Percentiles rank a stretch among this genome's conserved stretches.
Evolutionary conservation across 345 rosid genomes (phyloP).

Genomic region (Angophora floribunda): DNA sequence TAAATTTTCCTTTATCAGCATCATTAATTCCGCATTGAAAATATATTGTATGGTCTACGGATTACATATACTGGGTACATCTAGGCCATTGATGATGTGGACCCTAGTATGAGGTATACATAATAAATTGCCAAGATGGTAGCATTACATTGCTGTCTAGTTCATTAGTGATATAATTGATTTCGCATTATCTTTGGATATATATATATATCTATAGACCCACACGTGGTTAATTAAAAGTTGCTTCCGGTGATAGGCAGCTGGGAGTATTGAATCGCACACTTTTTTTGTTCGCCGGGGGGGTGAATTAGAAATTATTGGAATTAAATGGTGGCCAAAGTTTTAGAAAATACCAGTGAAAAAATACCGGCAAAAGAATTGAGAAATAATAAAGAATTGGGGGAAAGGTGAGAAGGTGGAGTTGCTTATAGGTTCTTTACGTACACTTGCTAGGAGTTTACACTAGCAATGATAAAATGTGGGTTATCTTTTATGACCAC

Average conservation of each 20-base stretch:
- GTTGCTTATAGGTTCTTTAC: background rate
- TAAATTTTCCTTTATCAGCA: background rate
- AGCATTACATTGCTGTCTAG: background rate
- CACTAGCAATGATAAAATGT: background rate
- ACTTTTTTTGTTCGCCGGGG: rapidly evolving
- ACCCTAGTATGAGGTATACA: background rate
- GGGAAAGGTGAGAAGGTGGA: background rate
- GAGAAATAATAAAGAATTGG: background rate
- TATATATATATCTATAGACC: too few relatives aligned
- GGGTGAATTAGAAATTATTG: background rate
- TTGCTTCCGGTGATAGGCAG: too few relatives aligned
- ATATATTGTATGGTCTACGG: background rate
- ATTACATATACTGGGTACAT: background rate
- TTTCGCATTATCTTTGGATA: too few relatives aligned
- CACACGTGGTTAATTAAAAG: too few relatives aligned
- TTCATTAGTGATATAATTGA: too few relatives aligned
- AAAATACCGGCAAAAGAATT: background rate
- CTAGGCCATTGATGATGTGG: background rate
- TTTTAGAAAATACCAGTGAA: background rate
- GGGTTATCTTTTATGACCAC: background rate
- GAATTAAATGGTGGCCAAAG: background rate
- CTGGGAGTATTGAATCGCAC: too few relatives aligned
- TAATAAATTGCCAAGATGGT: background rate
- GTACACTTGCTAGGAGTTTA: background rate
- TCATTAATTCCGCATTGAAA: background rate